phyloP scores from a whole-genome alignment of 2,329 filamentous ascomycete species.

The Tolypocladium tundrense region DNA sequence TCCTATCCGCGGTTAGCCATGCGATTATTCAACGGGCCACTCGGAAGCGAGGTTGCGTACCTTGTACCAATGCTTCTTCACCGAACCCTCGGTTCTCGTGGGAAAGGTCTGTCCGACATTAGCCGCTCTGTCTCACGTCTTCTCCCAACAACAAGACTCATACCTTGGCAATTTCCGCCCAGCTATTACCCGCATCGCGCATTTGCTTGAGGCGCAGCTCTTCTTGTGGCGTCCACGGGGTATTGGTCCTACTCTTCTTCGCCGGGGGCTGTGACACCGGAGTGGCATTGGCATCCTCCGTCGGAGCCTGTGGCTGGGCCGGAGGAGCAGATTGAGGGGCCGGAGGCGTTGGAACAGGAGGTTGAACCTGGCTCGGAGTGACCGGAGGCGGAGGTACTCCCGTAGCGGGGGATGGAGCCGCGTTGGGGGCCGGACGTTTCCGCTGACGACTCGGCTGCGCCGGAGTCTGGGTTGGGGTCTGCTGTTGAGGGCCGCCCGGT shows the following conservation, averaged over 20 bases:
- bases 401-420: slow-evolving; percentile 27
- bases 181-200: slow-evolving; percentile 86
- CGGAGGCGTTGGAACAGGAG: slow-evolving; percentile 17
- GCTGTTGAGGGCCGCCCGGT: slow-evolving; percentile 19
- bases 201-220: slow-evolving; percentile 88
- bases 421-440: slow-evolving; percentile 30
- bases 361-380: slow-evolving; percentile 21
- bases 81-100: slow-evolving; percentile 85
- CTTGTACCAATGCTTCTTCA: slow-evolving; percentile 99
- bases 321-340: slow-evolving; percentile 18
- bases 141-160: slow-evolving; percentile 22
- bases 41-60: slow-evolving; percentile 31
- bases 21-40: background rate
- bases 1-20: slow-evolving; percentile 45
- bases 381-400: slow-evolving; percentile 21
- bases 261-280: slow-evolving; percentile 39
- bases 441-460: slow-evolving; percentile 26
- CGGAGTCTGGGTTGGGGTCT: slow-evolving; percentile 27
- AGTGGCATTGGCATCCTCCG: slow-evolving; percentile 20
- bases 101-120: slow-evolving; percentile 63
- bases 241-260: slow-evolving; percentile 98
- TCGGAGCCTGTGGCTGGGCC: slow-evolving; percentile 16
- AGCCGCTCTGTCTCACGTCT: background rate
- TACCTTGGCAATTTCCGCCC: slow-evolving; percentile 99
- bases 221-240: slow-evolving; percentile 92